Base-by-base conservation (phyloP, 768 basidiomycete genomes). In the Trametes villosa region DNA sequence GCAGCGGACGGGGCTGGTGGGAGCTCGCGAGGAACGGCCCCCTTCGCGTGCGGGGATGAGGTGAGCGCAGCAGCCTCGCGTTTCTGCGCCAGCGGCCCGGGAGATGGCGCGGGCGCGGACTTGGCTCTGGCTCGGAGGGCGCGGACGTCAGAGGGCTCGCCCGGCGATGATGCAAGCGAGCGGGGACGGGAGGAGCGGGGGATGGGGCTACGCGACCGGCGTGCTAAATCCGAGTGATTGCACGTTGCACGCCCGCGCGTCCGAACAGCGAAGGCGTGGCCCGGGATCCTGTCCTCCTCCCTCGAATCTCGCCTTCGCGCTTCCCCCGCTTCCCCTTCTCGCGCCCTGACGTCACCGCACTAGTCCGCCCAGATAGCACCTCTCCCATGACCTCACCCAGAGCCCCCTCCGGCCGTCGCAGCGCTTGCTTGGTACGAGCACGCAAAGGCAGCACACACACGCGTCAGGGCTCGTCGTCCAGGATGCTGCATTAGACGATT, bases 401-500 rank as follows among this genome's bases (percentile, higher is more conserved):
- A 18, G 5, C 13, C 18, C 36, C 36, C 36, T 18, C 36, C 4
- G 36, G 18, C 33, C 18, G 18, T 11, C 36, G 18, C 36, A 7
- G 36, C 18, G 33, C 33, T n/a, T n/a, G n/a, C n/a, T n/a, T n/a
- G n/a, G 18, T 29, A 33, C 17, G 17, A 9, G 20, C 33, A 7
- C 26, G 13, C 49, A 30, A 18, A 17, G 9, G 9, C 22, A 29
- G 4, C 12, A 12, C 1, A 40, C 17, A 17, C 29, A n/a, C 36
- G 13, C 46, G 22, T 30, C 6, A 38, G 13, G 36, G 44, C 11
- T 20, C 45, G 26, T 46, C 31, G 31, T 34, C 41, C 57, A 49
- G 18, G 60, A 49, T 22, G 29, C 45, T 46, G 52, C 53, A 63
- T 58, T 58, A 58, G 52, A 53, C 47, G 24, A 34, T 18, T 59